phyloP scores from a whole-genome alignment of 169 alveolate species.

The Blepharisma undulans region DNA sequence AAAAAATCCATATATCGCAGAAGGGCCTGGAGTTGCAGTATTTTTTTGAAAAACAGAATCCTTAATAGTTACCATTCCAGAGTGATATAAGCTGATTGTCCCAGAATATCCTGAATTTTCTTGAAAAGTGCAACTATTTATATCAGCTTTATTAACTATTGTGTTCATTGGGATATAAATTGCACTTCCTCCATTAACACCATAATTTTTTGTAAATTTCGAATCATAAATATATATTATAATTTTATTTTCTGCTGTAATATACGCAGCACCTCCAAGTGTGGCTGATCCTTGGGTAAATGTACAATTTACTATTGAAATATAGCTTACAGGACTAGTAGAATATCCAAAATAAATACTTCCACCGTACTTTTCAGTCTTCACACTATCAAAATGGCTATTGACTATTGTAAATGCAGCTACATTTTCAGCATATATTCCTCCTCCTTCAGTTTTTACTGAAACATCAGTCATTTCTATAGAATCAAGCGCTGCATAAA shows the following conservation, averaged over 20 bases:
- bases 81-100: background rate
- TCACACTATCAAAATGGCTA: background rate
- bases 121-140: background rate
- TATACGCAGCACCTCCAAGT: background rate
- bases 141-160: background rate
- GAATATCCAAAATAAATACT: background rate
- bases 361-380: background rate
- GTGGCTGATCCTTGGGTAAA: background rate
- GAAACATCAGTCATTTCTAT: background rate
- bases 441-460: background rate
- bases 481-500: background rate
- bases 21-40: background rate
- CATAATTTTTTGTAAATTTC: background rate
- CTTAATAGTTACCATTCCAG: background rate
- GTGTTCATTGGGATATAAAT: background rate
- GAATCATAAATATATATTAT: background rate
- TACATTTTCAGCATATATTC: background rate
- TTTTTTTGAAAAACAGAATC: background rate
- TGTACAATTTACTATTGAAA: background rate
- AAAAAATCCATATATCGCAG: background rate
- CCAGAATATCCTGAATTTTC: background rate
- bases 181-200: background rate
- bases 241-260: background rate
- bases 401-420: background rate
- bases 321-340: background rate